Percentiles rank a stretch among this genome's conserved stretches.
Evolutionary conservation across 2,329 filamentous ascomycete species (phyloP).

Genomic region (Colletotrichum tamarilloi): DNA sequence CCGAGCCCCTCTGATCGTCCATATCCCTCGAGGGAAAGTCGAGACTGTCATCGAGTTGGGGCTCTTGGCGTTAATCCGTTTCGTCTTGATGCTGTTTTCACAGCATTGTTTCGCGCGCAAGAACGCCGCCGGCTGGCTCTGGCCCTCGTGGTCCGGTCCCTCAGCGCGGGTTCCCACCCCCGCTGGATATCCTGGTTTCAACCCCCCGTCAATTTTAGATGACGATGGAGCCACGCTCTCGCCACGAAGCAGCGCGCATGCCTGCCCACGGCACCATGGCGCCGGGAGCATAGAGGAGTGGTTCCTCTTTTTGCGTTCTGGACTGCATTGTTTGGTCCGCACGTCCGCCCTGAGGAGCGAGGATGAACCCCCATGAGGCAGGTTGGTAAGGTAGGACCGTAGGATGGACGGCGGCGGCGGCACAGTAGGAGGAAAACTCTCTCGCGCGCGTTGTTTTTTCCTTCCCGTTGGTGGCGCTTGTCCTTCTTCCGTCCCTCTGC

Average conservation of each 20-base stretch:
- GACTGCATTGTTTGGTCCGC: constrained; percentile 3
- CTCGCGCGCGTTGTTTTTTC: constrained; percentile 7
- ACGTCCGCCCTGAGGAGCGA: constrained; percentile 7
- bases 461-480: constrained; percentile 1
- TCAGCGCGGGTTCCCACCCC: neutral
- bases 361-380: neutral
- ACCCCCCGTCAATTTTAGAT: constrained; percentile 27
- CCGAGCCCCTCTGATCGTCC: neutral
- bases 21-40: neutral
- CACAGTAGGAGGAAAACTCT: neutral
- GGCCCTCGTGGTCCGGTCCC: neutral
- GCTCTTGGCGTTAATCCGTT: neutral
- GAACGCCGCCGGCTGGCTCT: neutral
- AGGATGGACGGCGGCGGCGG: too few relatives aligned
- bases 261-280: constrained; percentile 16
- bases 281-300: constrained; percentile 1
- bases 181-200: constrained; percentile 18
- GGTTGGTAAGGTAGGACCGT: neutral
- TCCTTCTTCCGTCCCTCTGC: constrained; percentile 10
- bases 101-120: neutral
- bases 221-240: constrained; percentile 32
- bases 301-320: neutral
- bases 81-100: neutral
- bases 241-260: constrained; percentile 24
- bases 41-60: constrained; percentile 7